phyloP scores from a whole-genome alignment of 768 basidiomycete species.

The Boletus pseudopeckii region DNA sequence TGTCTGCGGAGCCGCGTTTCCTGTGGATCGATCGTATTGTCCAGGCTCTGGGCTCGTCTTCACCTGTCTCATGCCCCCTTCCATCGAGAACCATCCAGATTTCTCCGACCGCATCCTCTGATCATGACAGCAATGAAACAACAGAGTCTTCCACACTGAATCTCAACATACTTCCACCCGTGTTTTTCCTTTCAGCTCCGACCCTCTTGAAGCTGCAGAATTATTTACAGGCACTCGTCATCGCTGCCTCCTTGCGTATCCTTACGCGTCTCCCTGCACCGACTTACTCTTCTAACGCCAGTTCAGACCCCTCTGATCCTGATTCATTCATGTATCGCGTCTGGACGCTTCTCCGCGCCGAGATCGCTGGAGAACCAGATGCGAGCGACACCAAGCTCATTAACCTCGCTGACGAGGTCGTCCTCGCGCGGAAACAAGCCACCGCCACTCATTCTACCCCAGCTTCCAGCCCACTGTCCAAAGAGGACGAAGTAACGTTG shows the following conservation, averaged over 20 bases:
- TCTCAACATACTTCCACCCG: conserved; percentile 57
- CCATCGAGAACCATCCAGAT: conserved; percentile 23
- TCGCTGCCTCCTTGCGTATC: conserved; percentile 56
- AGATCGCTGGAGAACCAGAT: conserved; percentile 41
- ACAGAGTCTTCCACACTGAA: neutral
- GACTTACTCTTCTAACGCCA: conserved; percentile 4
- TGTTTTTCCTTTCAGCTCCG: conserved; percentile 58
- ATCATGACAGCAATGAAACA: neutral
- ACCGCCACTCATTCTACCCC: neutral
- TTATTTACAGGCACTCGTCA: conserved; percentile 65
- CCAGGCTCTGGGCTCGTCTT: conserved; percentile 42
- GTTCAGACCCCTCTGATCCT: conserved; percentile 7
- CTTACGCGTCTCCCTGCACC: conserved; percentile 44
- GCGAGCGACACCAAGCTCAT: conserved; percentile 50
- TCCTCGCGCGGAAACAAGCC: conserved; percentile 45
- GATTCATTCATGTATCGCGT: conserved; percentile 54
- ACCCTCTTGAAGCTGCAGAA: conserved; percentile 61
- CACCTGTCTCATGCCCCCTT: conserved; percentile 35
- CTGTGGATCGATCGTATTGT: conserved; percentile 50
- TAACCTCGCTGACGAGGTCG: conserved; percentile 72
- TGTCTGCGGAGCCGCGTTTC: conserved; percentile 16
- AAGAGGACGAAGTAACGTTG: conserved; percentile 48
- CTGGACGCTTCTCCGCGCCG: conserved; percentile 61
- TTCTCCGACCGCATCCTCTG: neutral
- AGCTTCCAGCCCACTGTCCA: conserved; percentile 14